Evolutionary conservation across 2,329 filamentous ascomycete genomes (phyloP).

Genomic region (Biscogniauxia sp.): DNA sequence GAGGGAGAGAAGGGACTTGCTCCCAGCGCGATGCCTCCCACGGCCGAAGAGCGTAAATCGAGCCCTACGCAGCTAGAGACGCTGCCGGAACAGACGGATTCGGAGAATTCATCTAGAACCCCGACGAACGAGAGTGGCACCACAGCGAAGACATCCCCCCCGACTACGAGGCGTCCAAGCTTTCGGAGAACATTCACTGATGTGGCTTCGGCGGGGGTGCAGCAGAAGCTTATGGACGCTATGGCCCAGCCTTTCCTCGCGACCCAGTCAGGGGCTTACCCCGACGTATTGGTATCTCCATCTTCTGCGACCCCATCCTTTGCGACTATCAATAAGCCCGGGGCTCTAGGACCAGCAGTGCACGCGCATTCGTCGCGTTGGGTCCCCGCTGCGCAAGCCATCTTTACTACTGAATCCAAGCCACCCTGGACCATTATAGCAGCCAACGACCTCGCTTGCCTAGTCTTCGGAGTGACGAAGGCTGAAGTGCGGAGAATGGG

Average conservation of each 20-base stretch:
- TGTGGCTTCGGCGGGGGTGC: slow-evolving; percentile 68
- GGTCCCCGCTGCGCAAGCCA: slow-evolving; percentile 88
- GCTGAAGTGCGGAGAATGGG: slow-evolving; percentile 92
- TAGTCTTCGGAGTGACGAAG: slow-evolving; percentile 98
- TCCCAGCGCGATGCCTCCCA: background rate
- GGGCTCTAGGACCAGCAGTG: slow-evolving; percentile 56
- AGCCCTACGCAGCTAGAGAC: slow-evolving; percentile 15
- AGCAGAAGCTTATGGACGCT: slow-evolving; percentile 81
- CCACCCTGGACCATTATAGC: slow-evolving; percentile 94
- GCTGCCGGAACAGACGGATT: slow-evolving; percentile 32
- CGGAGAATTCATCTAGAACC: slow-evolving; percentile 51
- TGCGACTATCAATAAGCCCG: slow-evolving; percentile 42
- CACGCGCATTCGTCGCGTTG: slow-evolving; percentile 89
- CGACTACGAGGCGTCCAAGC: slow-evolving; percentile 59
- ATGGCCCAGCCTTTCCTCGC: slow-evolving; percentile 77
- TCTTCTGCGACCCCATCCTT: slow-evolving; percentile 39
- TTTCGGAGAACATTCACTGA: slow-evolving; percentile 90
- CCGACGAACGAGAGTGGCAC: slow-evolving; percentile 56
- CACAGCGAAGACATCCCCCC: slow-evolving; percentile 52
- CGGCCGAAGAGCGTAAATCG: slow-evolving; percentile 11
- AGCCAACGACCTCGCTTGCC: slow-evolving; percentile 91
- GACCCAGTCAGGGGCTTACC: slow-evolving; percentile 37
- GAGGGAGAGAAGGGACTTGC: slow-evolving; percentile 5
- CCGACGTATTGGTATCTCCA: slow-evolving; percentile 43
- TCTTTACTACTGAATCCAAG: slow-evolving; percentile 91